phyloP scores from a whole-genome alignment of 805 yeast genomes.

The Hanseniaspora occidentalis region DNA sequence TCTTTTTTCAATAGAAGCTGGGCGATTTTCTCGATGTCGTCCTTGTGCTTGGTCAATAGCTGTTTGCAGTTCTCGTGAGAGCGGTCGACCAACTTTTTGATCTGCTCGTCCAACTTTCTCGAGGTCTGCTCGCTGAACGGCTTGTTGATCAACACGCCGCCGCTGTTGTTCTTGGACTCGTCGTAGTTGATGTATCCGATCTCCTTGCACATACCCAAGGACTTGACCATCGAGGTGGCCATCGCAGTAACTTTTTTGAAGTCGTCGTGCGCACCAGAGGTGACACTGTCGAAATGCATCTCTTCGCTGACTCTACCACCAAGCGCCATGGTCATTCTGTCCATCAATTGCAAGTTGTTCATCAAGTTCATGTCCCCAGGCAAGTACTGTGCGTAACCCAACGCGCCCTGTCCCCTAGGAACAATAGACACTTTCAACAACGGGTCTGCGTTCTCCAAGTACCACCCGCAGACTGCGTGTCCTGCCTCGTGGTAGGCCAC shows the following conservation, averaged over 20 bases:
- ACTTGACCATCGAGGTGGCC: conserved; percentile 87
- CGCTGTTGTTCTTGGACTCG: conserved; percentile 53
- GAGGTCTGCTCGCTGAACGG: conserved; percentile 88
- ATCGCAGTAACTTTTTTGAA: conserved; percentile 90
- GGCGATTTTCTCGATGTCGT: conserved; percentile 75
- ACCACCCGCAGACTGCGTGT: conserved; percentile 98
- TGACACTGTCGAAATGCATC: conserved; percentile 78
- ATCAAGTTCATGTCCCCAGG: conserved; percentile 85
- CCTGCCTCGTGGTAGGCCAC: conserved; percentile 99
- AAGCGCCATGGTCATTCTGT: conserved; percentile 91
- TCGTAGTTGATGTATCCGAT: conserved; percentile 73
- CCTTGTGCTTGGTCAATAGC: conserved; percentile 57
- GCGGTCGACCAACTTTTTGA: conserved; percentile 61
- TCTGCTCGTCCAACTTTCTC: conserved; percentile 67
- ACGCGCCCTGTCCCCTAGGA: conserved; percentile 93
- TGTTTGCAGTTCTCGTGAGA: conserved; percentile 60
- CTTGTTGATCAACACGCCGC: conserved; percentile 54
- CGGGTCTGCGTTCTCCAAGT: conserved; percentile 81
- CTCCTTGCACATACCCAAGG: conserved; percentile 80
- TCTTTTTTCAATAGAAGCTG: conserved; percentile 77
- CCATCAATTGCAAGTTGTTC: conserved; percentile 64
- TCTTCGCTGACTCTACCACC: conserved; percentile 98
- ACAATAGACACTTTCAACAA: conserved; percentile 89
- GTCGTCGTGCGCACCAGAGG: conserved; percentile 94
- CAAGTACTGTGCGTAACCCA: conserved; percentile 94